Base-by-base conservation (phyloP, 2,329 filamentous ascomycete species). In the Aspergillus ibericus region DNA sequence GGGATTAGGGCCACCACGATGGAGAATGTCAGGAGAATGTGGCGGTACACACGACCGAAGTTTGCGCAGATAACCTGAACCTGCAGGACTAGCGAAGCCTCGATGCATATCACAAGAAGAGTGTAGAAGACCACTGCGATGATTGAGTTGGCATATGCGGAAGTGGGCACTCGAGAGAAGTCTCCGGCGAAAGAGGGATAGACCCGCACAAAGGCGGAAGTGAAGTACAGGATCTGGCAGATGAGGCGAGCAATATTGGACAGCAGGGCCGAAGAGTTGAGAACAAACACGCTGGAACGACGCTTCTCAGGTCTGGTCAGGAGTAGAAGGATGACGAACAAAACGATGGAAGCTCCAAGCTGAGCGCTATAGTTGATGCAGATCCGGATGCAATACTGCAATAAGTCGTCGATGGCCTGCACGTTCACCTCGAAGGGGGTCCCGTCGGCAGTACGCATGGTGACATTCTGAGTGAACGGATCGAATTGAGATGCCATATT, bases 361-460 rank as follows among this genome's bases (percentile, higher is more conserved):
- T 93, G 90, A 16, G 83, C 77, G 53, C 84, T 87, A 70, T 88
- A 91, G 75, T 87, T 88, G 78, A 90, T 85, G 70, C 75, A 79
- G 35, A 81, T 69, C 8, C 75, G 75, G 58, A 80, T 72, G 59
- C 78, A 78, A 68, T 83, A 82, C 58, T 77, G 71, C 55, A 80
- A 72, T 51, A 78, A 79, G 4, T 61, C 55, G 63, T 85, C 73
- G 38, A 88, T 59, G 3, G 73, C 69, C 8, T 62, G 48, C 58
- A 87, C 71, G 44, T 70, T 65, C 38, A 81, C 67, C 0, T 70
- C 63, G 60, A 83, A 69, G 1, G 73, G 64, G 1, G 70, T 73
- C 22, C 80, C 80, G 69, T 85, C 76, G 3, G 74, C 66, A 25
- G 70, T 61, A 36, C 74, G 68, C 53, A 88, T 69, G 38, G 72